These are phyloP conservation scores for Talaromyces nanjingensis DNA, from an alignment of 495 filamentous ascomycete species.

Conservation along the genomic window DNA sequence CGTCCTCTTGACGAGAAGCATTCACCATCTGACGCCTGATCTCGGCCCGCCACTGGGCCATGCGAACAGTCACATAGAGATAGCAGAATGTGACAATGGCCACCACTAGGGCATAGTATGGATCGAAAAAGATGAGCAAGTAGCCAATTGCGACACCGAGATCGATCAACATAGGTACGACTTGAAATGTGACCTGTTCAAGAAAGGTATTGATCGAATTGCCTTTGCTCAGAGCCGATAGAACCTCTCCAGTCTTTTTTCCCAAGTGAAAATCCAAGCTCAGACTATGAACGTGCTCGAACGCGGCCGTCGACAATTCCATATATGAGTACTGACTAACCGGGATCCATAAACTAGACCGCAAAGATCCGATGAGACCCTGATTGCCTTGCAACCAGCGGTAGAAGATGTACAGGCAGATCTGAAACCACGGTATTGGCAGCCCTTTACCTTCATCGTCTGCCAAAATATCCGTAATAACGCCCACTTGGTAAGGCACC, in stretches of 20 bases:
- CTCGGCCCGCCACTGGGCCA: conserved; percentile 89
- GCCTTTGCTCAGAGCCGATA: conserved; percentile 92
- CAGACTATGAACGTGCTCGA: conserved; percentile 92
- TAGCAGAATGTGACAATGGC: conserved; percentile 92
- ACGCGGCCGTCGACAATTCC: conserved; percentile 86
- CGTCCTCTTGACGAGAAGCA: conserved; percentile 87
- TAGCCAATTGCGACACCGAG: conserved; percentile 79
- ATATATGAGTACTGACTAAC: conserved; percentile 95
- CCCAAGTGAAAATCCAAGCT: conserved; percentile 95
- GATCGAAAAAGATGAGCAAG: conserved; percentile 73
- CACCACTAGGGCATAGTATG: conserved; percentile 88
- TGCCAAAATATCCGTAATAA: conserved; percentile 62
- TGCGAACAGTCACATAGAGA: conserved; percentile 87
- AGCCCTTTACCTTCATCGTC: conserved; percentile 38
- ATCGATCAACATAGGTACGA: conserved; percentile 91
- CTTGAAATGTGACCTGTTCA: conserved; percentile 90
- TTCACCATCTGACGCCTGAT: conserved; percentile 92
- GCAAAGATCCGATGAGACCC: conserved; percentile 73
- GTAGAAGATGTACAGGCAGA: conserved; percentile 71
- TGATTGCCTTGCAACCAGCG: conserved; percentile 83
- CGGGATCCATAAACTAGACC: conserved; percentile 87
- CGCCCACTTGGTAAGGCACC: conserved; percentile 69
- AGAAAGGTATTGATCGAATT: conserved; percentile 95
- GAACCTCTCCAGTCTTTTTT: conserved; percentile 93
- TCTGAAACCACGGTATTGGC: conserved; percentile 58